Evolutionary conservation across 2,329 filamentous ascomycete species (phyloP).

Genomic region (Lecanicillium sp.): DNA sequence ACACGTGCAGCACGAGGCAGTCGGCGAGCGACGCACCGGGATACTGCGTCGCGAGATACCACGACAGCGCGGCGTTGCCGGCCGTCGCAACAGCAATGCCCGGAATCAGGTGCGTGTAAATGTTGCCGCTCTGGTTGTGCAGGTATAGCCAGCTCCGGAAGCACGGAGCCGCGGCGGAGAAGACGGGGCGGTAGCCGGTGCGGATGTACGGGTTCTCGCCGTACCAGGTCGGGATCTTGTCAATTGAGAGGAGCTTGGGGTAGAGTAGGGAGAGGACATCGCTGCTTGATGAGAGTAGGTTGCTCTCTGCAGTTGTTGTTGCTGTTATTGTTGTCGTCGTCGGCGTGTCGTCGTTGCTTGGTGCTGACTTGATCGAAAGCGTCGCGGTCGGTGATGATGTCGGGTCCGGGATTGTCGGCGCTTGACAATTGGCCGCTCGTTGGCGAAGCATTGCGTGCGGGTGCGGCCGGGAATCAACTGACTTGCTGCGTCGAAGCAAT

Average conservation of each 20-base stretch:
- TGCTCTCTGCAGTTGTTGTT: too few species aligned
- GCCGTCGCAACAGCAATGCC: conserved; percentile 23
- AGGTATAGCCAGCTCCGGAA: conserved; percentile 30
- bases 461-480: too few species aligned
- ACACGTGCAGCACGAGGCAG: conserved; percentile 28
- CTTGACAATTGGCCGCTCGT: too few species aligned
- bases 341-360: too few species aligned
- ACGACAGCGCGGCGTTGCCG: conserved; percentile 15
- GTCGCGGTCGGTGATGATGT: too few species aligned
- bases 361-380: too few species aligned
- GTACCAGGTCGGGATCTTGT: conserved; percentile 32
- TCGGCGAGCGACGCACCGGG: conserved; percentile 25
- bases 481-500: too few species aligned
- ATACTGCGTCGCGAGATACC: conserved; percentile 19
- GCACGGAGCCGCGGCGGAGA: conserved; percentile 25
- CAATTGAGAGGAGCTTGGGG: conserved; percentile 11
- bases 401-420: too few species aligned
- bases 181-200: conserved; percentile 33
- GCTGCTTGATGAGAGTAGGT: too few species aligned
- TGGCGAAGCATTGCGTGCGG: too few species aligned
- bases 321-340: too few species aligned
- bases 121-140: conserved; percentile 26
- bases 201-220: conserved; percentile 32
- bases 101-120: conserved; percentile 32
- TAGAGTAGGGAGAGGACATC: not conserved